Base-by-base conservation (phyloP, 2,329 filamentous ascomycete genomes). In the Colletotrichum noveboracense region DNA sequence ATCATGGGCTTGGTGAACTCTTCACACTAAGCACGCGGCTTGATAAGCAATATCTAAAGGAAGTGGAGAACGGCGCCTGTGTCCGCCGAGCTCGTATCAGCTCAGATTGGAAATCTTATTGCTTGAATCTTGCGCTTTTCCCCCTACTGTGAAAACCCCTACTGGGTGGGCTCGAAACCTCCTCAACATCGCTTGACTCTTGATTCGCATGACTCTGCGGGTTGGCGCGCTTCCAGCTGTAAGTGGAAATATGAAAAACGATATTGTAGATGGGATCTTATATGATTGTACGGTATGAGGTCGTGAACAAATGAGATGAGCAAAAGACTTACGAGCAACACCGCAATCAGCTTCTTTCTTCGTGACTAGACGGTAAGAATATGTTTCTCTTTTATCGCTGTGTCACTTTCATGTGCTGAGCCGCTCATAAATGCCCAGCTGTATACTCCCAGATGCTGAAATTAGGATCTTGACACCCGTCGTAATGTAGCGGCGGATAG, bases 11-110 rank as follows among this genome's bases (percentile, higher is more conserved):
- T 12, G 10, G n/a, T 52, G 43, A 52, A 5, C 2, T 13, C 10
- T 7, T 52, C 0, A 21, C 2, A 21, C 10, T 13, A 52, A 13
- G n/a, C 2, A 13, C 1, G 1, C 1, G 5, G 10, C n/a, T 7
- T 21, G n/a, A 1, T 1, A 52, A 1, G n/a, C 10, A 52, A 13
- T 21, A 21, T 52, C 10, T 21, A n/a, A 21, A 13, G n/a, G 6
- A 0, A 7, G 7, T 13, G 43, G 43, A 52, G 2, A 6, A 13
- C 12, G 6, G 10, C 6, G 43, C n/a, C 6, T 21, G n/a, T 3
- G n/a, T 13, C n/a, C 6, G 6, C 0, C 43, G n/a, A 52, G 43
- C 43, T 52, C n/a, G 12, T 21, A 7, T 13, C n/a, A 21, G 10
- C n/a, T 52, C n/a, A 21, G 43, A 1, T 36, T 36, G 34, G 34